Evolutionary conservation across 2,329 filamentous ascomycete genomes (phyloP).

Genomic region (Paraphoma chrysanthemicola): DNA sequence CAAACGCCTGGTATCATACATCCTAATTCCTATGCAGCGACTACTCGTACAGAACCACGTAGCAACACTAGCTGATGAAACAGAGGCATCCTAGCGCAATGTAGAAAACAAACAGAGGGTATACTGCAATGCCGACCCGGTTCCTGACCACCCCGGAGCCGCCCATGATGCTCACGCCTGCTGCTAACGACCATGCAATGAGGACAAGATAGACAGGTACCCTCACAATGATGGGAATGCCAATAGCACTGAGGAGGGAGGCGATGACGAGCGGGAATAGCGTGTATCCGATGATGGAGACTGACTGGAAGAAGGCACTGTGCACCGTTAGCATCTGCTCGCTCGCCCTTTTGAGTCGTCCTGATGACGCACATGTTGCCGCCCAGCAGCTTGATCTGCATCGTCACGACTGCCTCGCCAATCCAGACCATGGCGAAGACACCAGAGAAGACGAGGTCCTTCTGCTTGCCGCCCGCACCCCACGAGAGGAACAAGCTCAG

Average conservation of each 20-base stretch:
- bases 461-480: slow-evolving; percentile 79
- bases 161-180: slow-evolving; percentile 92
- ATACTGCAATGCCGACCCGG: slow-evolving; percentile 90
- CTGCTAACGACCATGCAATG: slow-evolving; percentile 90
- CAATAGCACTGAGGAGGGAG: slow-evolving; percentile 82
- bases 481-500: slow-evolving; percentile 88
- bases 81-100: slow-evolving; percentile 90
- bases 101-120: slow-evolving; percentile 95
- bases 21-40: slow-evolving; percentile 1
- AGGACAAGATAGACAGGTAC: slow-evolving; percentile 91
- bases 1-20: slow-evolving; percentile 14
- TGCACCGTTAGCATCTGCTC: slow-evolving; percentile 23
- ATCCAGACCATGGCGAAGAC: slow-evolving; percentile 98
- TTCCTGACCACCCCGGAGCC: slow-evolving; percentile 97
- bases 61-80: slow-evolving; percentile 79
- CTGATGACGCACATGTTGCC: slow-evolving; percentile 84
- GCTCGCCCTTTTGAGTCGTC: too few relatives aligned
- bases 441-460: slow-evolving; percentile 88
- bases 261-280: slow-evolving; percentile 96
- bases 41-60: slow-evolving; percentile 10
- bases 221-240: slow-evolving; percentile 78
- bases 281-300: slow-evolving; percentile 98
- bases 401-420: slow-evolving; percentile 93
- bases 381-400: slow-evolving; percentile 95
- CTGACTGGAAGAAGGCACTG: slow-evolving; percentile 95